Evolutionary conservation across 345 rosid genomes (phyloP), one percentile per base, ranked within the genome.

Genomic region (Sisymbrium irio): DNA sequence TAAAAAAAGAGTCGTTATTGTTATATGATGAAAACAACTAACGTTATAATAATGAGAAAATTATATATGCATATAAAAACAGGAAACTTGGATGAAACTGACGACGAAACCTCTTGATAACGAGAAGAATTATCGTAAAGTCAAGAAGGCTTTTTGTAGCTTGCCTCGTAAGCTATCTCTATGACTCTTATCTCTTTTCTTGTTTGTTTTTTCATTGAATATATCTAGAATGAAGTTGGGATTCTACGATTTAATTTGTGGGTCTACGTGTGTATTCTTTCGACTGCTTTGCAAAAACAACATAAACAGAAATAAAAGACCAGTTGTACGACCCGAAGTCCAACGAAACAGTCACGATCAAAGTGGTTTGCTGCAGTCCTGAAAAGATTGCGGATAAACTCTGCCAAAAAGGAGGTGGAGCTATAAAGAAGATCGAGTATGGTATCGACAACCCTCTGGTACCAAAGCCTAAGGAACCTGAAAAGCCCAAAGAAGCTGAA

Each of bases 291-390:
- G 9, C 4, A 0, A 33, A 30, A 19, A 57, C 2, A 22, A 36
- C 3, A 27, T 2, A 27, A 27, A 28, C 4, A 75, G 91, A 86
- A 80, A 70, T 88, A 55, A 74, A 80, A 67, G 84, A 75, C 79
- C 87, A 83, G 78, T 0, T 53, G 2, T 87, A 71, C 44, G 83
- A 93, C 53, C 87, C 84, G 69, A 86, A 86, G 81, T n/a, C 59
- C 1, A 53, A 57, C 0, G 40, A 14, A 84, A 87, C 77, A 83
- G 94, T 87, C 71, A 73, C 37, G 14, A 78, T 91, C 78, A 93
- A 78, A 9, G 96, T 93, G 25, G 85, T 82, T 19, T 86, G 95
- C 44, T 87, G 89, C 76, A 78, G 75, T 59, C 96, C 94, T 1
- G 92, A 86, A 33, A 84, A 82, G 72, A 71, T 88, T 27, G 81